These are phyloP conservation scores for Fusarium domesticum DNA, from an alignment of 2,329 filamentous ascomycete genomes.

Conservation along the genomic window DNA sequence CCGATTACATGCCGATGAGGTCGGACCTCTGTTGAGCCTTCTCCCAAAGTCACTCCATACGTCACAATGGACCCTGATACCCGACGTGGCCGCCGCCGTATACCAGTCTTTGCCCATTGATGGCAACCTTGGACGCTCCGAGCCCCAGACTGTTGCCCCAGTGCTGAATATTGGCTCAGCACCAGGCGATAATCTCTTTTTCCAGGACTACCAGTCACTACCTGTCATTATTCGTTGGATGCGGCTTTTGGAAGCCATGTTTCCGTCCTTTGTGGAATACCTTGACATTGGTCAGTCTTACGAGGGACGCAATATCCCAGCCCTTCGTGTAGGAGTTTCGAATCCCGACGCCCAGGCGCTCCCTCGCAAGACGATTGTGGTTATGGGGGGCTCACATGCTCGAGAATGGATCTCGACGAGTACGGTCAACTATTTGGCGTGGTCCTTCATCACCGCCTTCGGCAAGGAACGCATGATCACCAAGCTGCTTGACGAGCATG, in stretches of 20 bases:
- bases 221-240: conserved; percentile 87
- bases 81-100: conserved; percentile 74
- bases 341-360: conserved; percentile 40
- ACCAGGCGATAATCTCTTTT: conserved; percentile 73
- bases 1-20: conserved; percentile 69
- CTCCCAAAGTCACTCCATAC: conserved; percentile 71
- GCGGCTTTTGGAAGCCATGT: conserved; percentile 84
- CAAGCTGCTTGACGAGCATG: conserved; percentile 76
- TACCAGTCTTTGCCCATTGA: conserved; percentile 48
- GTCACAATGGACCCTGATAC: conserved; percentile 72
- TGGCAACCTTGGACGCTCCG: conserved; percentile 11
- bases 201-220: conserved; percentile 86
- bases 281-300: conserved; percentile 79
- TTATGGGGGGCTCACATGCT: conserved; percentile 86
- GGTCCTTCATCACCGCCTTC: conserved; percentile 80
- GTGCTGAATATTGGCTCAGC: conserved; percentile 33
- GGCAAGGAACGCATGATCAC: conserved; percentile 70
- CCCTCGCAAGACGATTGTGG: conserved; percentile 71
- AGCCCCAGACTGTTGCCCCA: conserved; percentile 29
- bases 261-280: conserved; percentile 72
- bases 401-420: conserved; percentile 95
- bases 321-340: conserved; percentile 68
- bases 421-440: conserved; percentile 87
- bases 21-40: conserved; percentile 73
- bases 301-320: conserved; percentile 83